A percentile compares a stretch with the other conserved stretches of the same genome.
phyloP scores from a whole-genome alignment of 768 basidiomycete species.

The Kwoniella europaea region DNA sequence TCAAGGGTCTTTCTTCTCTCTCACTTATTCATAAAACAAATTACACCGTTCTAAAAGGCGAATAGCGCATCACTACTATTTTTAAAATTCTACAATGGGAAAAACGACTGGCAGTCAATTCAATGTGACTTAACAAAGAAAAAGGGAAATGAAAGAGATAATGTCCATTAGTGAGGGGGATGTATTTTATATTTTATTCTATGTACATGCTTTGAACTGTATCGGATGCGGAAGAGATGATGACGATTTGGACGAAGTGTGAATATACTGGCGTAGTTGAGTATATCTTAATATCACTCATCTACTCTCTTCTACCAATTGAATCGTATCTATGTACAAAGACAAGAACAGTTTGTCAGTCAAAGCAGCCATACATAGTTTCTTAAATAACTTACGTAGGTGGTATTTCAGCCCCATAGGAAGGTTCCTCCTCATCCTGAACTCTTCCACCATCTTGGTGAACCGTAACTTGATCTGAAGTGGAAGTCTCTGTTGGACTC shows the following conservation, averaged over 20 bases:
- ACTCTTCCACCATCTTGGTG: slow-evolving; percentile 48
- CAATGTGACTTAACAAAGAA: not conserved
- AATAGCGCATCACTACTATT: not conserved
- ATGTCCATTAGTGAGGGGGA: slow-evolving; percentile 1
- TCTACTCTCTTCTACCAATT: slow-evolving; percentile 24
- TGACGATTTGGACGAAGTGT: no score
- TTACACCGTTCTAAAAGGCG: not conserved
- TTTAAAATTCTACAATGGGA: not conserved
- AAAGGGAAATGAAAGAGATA: not conserved
- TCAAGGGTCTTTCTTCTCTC: not conserved
- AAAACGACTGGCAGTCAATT: not conserved
- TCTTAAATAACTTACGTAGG: slow-evolving; percentile 52
- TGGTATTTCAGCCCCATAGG: slow-evolving; percentile 46
- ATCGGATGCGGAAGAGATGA: no score
- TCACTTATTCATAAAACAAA: not conserved
- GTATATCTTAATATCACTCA: no score
- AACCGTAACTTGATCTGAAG: slow-evolving; percentile 33
- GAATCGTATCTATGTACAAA: slow-evolving; percentile 35
- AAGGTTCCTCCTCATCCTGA: slow-evolving; percentile 34
- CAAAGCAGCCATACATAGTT: not conserved
- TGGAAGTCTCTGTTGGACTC: slow-evolving; percentile 32
- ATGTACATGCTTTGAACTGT: slow-evolving; percentile 4
- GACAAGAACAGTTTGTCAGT: slow-evolving; percentile 1
- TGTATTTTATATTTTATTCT: not conserved
- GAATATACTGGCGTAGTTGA: no score